These are phyloP conservation scores for Schizochytrium sp. DNA, from an alignment of 108 stramenopile genomes.

Conservation along the genomic window DNA sequence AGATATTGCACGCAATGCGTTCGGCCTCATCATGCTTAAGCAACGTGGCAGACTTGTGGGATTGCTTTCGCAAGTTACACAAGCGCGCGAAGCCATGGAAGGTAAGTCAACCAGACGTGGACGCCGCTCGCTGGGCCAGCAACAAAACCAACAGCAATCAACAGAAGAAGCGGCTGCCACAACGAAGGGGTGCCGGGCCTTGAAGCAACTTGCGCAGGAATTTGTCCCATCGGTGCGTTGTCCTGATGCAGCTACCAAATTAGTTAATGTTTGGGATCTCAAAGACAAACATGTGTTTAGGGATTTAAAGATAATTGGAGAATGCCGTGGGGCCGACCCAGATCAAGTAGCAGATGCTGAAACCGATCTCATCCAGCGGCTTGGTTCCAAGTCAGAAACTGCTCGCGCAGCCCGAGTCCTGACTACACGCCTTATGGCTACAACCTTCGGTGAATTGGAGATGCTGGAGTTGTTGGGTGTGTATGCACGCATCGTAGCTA, in stretches of 20 bases:
- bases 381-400: conserved; percentile 39
- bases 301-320: background rate
- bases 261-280: background rate
- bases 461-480: background rate
- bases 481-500: background rate
- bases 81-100: background rate
- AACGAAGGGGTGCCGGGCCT: background rate
- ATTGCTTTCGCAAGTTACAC: background rate
- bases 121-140: background rate
- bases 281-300: conserved; percentile 25
- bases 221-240: conserved; percentile 15
- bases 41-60: background rate
- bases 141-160: background rate
- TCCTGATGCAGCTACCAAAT: background rate
- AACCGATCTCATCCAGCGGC: background rate
- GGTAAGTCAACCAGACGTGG: background rate
- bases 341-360: background rate
- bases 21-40: background rate
- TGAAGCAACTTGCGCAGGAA: conserved; percentile 17
- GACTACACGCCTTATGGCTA: conserved; percentile 15
- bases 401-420: background rate
- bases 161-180: background rate
- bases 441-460: background rate
- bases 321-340: background rate
- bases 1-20: background rate